Base-by-base conservation (phyloP, 1,284 basidiomycete species). In the Pisolithus thermaeus region DNA sequence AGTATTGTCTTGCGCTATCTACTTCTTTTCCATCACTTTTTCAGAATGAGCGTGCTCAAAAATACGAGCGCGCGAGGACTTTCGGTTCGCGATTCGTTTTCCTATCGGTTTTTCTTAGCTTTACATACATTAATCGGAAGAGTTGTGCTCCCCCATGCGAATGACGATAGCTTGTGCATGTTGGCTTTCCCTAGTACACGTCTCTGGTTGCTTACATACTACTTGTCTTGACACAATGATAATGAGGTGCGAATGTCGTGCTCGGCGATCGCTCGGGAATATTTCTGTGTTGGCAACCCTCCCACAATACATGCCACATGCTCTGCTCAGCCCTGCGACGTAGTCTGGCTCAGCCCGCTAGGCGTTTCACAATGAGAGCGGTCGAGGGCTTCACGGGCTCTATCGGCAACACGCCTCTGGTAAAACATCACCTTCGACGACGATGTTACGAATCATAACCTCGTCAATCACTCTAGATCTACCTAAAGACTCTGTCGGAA, bases 381-480 rank as follows among this genome's bases (percentile, higher is more conserved):
- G 88, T 89, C 30, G 74, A 88, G 51, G 92, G 95, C 46, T 94
- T 98, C 70, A 83, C 83, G 23, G 93, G 90, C 20, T 88, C 94
- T 12, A 78, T 98, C 52, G 95, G 96, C 59, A 95, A 95, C 73
- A 99, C 96, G 2, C 96, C 96, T 49, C 75, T 98, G 47, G 93
- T 93, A 51, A 61, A 32, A n/a, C 30, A 20, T 12, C 48, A 30
- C 18, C n/a, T 25, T 48, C 46, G 51, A 56, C 45, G 56, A 46
- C 8, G n/a, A n/a, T 39, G 5, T 4, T 14, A 16, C 23, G 27
- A 18, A 8, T 40, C 46, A 50, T 32, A 45, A 20, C 9, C 28
- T 20, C 16, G 28, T 23, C 38, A 39, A 39, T 39, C 5, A 12
- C 16, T 14, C 1, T 59, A 96, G 92, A 93, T 97, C 57, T 82